These are phyloP conservation scores for Grigorovia jiainica DNA, from an alignment of 805 yeast genomes.

Conservation along the genomic window DNA sequence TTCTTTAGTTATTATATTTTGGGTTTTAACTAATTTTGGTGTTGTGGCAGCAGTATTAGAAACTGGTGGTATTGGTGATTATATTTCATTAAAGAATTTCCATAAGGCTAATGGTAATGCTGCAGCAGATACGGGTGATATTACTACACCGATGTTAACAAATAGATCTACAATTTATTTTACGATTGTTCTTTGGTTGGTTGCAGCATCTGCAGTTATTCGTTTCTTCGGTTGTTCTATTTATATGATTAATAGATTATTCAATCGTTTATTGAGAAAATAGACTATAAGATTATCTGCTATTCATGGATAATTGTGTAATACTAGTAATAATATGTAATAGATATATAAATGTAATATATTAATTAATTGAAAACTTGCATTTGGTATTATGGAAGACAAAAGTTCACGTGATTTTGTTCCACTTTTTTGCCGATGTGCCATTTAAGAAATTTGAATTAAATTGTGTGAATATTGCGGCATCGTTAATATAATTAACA, in stretches of 20 bases:
- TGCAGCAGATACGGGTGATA: slow-evolving; percentile 4
- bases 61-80: slow-evolving; percentile 63
- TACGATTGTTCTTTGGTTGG: slow-evolving; percentile 84
- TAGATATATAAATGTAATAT: no score
- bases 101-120: slow-evolving; percentile 6
- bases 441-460: neutral
- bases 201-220: slow-evolving; percentile 80
- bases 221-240: slow-evolving; percentile 66
- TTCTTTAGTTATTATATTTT: slow-evolving; percentile 76
- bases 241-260: slow-evolving; percentile 38
- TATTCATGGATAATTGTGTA: neutral
- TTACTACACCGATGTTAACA: slow-evolving; percentile 19
- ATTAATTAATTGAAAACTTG: no score
- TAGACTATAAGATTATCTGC: no score
- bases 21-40: slow-evolving; percentile 83
- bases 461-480: neutral
- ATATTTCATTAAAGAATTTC: slow-evolving; percentile 15
- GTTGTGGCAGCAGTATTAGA: slow-evolving; percentile 76
- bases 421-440: no score
- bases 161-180: slow-evolving; percentile 57
- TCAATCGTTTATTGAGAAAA: slow-evolving; percentile 15
- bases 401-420: no score
- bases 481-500: no score
- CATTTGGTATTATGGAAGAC: no score
- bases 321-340: neutral